Base-by-base conservation (phyloP, 345 rosid genomes). In the Schrenkiella parvula region DNA sequence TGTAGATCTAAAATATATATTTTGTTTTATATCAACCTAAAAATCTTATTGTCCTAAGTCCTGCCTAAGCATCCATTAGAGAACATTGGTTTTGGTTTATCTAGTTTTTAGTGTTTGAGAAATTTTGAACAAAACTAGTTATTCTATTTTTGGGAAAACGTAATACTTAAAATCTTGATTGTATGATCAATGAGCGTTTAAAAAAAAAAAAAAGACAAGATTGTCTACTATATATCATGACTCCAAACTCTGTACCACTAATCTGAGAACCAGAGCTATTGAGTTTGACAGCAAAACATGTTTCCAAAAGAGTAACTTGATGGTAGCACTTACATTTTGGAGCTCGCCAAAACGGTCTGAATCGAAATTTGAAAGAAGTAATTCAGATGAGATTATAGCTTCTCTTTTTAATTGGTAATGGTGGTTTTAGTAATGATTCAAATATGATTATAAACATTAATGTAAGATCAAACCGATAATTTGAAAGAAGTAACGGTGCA, bases 341-440 rank as follows among this genome's bases (percentile, higher is more conserved):
- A 89, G 87, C 71, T 80, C 79, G 14, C 98, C 97, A 61, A 93
- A 93, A 19, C 78, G 83, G 31, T 82, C 83, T 41, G 73, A 52
- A 70, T 90, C 92, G 28, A 54, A 66, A n/a, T n/a, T n/a, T n/a
- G n/a, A n/a, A n/a, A n/a, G n/a, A n/a, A n/a, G n/a, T n/a, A n/a
- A n/a, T n/a, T n/a, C n/a, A n/a, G n/a, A n/a, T n/a, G n/a, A n/a
- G n/a, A n/a, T n/a, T n/a, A n/a, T n/a, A n/a, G n/a, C n/a, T n/a
- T n/a, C n/a, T n/a, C n/a, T n/a, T n/a, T n/a, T n/a, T n/a, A n/a
- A n/a, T n/a, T n/a, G n/a, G n/a, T n/a, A n/a, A n/a, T n/a, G n/a
- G n/a, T n/a, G n/a, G n/a, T n/a, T n/a, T n/a, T n/a, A n/a, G n/a
- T n/a, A n/a, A n/a, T n/a, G n/a, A n/a, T 31, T 31, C 34, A 48